These are phyloP conservation scores for Corniculantispora saksenae DNA, from an alignment of 2,329 filamentous ascomycete genomes.

Conservation along the genomic window DNA sequence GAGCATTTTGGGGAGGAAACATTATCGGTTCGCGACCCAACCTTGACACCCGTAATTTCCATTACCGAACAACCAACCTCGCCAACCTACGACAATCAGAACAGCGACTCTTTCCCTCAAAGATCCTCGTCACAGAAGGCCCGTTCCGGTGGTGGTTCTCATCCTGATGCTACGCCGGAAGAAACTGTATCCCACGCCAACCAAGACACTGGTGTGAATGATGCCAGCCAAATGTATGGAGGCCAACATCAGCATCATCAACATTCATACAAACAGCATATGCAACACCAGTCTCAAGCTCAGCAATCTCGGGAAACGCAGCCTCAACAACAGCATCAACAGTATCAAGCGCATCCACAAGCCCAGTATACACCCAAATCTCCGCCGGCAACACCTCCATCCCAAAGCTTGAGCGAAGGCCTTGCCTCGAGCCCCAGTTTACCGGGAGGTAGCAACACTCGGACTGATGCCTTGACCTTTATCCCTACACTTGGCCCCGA, in stretches of 20 bases:
- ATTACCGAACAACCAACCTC: constrained; percentile 66
- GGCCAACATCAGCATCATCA: constrained; percentile 26
- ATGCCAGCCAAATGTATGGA: constrained; percentile 21
- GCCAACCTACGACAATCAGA: constrained; percentile 32
- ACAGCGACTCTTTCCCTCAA: constrained; percentile 46
- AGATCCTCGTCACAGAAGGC: constrained; percentile 55
- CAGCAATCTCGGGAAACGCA: constrained; percentile 10
- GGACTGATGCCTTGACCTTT: constrained; percentile 77
- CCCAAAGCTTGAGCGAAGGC: constrained; percentile 30
- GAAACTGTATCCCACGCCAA: constrained; percentile 19
- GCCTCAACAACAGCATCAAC: constrained; percentile 14
- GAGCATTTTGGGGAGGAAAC: constrained; percentile 35
- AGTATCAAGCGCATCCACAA: constrained; percentile 16
- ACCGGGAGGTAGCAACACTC: constrained; percentile 64
- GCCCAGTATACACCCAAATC: constrained; percentile 28
- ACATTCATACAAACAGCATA: constrained; percentile 16
- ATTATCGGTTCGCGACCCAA: constrained; percentile 36
- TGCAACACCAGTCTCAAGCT: constrained; percentile 26
- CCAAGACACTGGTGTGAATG: not conserved
- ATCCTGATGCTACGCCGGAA: constrained; percentile 38
- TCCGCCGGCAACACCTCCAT: constrained; percentile 24
- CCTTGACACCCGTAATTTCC: constrained; percentile 38
- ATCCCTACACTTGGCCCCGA: constrained; percentile 72
- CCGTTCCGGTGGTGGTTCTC: constrained; percentile 42
- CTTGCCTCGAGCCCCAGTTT: constrained; percentile 53